Percentiles rank a stretch among this genome's conserved stretches.
Conservation (phyloP, 345 rosid species). For the Salix viminalis region DNA sequence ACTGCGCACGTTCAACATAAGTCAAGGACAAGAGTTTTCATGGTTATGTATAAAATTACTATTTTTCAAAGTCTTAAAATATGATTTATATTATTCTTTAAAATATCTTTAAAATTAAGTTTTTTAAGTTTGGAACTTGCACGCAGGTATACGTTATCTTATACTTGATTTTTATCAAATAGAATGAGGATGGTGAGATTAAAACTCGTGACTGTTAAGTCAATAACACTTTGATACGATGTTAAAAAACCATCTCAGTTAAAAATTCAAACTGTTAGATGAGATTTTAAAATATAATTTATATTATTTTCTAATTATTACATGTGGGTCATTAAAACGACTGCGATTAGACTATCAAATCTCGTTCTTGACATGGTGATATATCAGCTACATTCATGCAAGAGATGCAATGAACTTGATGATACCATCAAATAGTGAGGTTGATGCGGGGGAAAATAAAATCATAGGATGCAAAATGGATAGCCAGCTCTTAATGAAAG, state of each 20-base stretch:
- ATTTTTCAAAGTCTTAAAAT: no score
- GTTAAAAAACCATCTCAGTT: accelerated
- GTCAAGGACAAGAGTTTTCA: background rate
- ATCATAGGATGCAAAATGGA: background rate
- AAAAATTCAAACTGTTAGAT: no score
- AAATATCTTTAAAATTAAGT: accelerated
- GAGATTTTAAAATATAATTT: no score
- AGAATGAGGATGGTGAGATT: no score
- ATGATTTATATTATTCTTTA: no score
- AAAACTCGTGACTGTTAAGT: no score
- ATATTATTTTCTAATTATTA: no score
- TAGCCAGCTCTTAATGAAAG: background rate
- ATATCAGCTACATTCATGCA: background rate
- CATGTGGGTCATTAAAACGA: no score
- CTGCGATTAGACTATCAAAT: no score
- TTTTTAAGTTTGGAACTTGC: no score
- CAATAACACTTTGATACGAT: accelerated
- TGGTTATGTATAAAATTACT: background rate
- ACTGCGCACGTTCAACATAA: background rate
- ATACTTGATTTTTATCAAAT: no score
- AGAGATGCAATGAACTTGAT: background rate
- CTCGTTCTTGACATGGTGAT: background rate
- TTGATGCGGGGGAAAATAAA: background rate
- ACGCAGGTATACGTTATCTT: accelerated
- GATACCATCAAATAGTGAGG: background rate